phyloP scores from a whole-genome alignment of 805 yeast species.

The Blastobotrys americana region DNA sequence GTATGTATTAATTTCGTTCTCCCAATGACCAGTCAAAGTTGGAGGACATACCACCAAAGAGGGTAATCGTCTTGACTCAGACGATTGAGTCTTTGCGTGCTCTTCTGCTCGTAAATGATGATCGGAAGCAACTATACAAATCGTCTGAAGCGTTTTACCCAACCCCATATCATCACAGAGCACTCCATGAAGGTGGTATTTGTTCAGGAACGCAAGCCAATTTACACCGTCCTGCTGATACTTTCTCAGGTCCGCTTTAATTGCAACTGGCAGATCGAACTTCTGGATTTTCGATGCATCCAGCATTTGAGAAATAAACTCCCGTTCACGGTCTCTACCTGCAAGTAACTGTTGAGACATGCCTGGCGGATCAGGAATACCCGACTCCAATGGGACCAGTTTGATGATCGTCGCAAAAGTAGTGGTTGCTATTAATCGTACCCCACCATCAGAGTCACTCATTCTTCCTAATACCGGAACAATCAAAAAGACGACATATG shows the following conservation, averaged over 20 bases:
- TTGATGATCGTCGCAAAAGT: conserved; percentile 95
- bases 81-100: conserved; percentile 49
- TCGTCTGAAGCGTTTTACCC: conserved; percentile 94
- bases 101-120: conserved; percentile 78
- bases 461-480: conserved; percentile 96
- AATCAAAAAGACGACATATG: conserved; percentile 89
- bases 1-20: conserved; percentile 83
- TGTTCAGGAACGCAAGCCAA: conserved; percentile 93
- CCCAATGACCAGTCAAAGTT: conserved; percentile 98
- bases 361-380: conserved; percentile 90
- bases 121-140: conserved; percentile 94
- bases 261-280: conserved; percentile 81
- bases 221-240: conserved; percentile 98
- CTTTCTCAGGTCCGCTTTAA: conserved; percentile 85
- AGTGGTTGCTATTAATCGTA: conserved; percentile 86
- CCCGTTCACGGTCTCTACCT: conserved; percentile 91
- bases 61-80: conserved; percentile 69
- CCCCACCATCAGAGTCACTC: conserved; percentile 89
- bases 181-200: conserved; percentile 93
- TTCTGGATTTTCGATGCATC: conserved; percentile 87
- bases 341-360: conserved; percentile 75
- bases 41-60: conserved; percentile 93
- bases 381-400: conserved; percentile 93
- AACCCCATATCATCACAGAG: conserved; percentile 99
- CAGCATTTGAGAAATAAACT: conserved; percentile 95